Base-by-base conservation (phyloP, 257 asterid genomes). In the Solanum virginianum region DNA sequence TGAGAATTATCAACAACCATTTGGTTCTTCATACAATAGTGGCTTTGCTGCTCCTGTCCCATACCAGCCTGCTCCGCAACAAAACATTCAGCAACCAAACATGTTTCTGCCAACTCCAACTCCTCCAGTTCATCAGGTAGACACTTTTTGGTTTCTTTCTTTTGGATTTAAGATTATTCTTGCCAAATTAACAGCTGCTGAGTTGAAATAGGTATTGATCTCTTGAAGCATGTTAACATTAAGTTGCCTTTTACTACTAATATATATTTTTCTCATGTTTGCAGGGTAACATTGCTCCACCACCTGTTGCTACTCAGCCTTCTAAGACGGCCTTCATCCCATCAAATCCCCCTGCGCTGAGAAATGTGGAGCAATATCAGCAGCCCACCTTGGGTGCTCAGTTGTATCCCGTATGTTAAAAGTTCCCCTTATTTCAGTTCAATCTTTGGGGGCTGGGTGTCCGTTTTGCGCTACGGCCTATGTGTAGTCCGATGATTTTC, bases 371-470 rank as follows among this genome's bases (percentile, higher is more conserved):
- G 86, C 94, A 92, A 88, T 95, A 95, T 92, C 98, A 96, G 89
- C 99, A 94, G 89, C 96, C 97, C 45, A 89, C 98, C 74, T 86
- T 95, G 95, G 94, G 91, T 81, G 91, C 98, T 84, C 98, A 96
- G 88, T 89, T 94, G 80, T 96, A 96, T 90, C 93, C 97, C 32
- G 99, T 96, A 94, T 80, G 97, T 86, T 56, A 26, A 29, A 29
- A 51, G 24, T 51, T 29, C 29, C 29, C 17, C 29, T 12, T 32
- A n/a, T 49, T 66, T 68, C 75, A 41, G 17, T 22, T 83, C 55
- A 83, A 39, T 16, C n/a, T 68, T 5, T 6, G 24, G 51, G 77
- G 6, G 8, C 43, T 24, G 11, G 41, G 68, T 13, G n/a, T 3
- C 39, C 18, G 36, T 51, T n/a, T 49, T 83, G 53, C n/a, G 82